Percentiles rank a stretch among this genome's conserved stretches.
Evolutionary conservation across 164 flowering plant genomes (phyloP).

Genomic region (Magnolia changhungtana): DNA sequence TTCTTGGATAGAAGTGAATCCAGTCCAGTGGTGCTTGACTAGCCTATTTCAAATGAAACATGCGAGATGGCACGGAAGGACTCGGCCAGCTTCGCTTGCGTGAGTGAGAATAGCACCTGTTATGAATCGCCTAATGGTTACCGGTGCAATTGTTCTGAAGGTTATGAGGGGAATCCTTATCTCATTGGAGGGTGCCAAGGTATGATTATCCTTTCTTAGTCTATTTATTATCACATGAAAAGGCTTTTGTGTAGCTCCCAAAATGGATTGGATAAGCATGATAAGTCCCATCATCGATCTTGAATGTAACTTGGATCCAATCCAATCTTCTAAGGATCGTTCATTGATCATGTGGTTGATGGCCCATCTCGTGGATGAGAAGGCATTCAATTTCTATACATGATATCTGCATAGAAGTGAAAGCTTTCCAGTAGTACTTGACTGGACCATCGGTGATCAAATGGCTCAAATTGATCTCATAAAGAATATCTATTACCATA

Average conservation of each 20-base stretch:
- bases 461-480: no score
- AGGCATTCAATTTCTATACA: no score
- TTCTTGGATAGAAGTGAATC: not conserved
- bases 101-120: not conserved
- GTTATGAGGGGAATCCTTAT: conserved; percentile 23
- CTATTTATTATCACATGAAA: no score
- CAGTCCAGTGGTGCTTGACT: conserved; percentile 13
- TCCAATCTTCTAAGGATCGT: not conserved
- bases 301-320: not conserved
- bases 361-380: no score
- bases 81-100: conserved; percentile 6
- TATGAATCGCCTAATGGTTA: conserved; percentile 6
- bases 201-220: not conserved
- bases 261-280: no score
- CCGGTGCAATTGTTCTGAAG: conserved; percentile 12
- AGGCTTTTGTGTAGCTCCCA: no score
- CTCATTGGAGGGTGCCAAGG: conserved; percentile 21
- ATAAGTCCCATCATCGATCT: no score
- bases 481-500: no score
- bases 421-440: no score
- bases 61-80: conserved; percentile 10
- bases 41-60: conserved; percentile 4
- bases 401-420: no score
- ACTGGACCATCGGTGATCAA: no score
- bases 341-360: no score